These are phyloP conservation scores for Psilocybe mexicana DNA, from an alignment of 1,284 basidiomycete genomes.

Conservation along the genomic window DNA sequence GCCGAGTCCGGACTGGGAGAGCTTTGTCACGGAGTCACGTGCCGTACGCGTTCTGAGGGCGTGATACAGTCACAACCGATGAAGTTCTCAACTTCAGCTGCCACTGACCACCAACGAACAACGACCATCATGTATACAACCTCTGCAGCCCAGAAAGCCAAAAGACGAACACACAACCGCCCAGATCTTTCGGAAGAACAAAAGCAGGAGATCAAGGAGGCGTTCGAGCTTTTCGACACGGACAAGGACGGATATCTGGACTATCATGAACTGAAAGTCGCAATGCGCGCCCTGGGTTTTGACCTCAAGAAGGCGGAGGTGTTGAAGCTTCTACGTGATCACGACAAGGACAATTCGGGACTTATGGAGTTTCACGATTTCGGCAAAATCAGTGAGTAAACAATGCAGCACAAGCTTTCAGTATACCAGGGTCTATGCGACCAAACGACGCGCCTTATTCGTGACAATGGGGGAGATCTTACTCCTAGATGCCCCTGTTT, in stretches of 20 bases:
- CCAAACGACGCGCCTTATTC: conserved; percentile 8
- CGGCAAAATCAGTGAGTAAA: conserved; percentile 88
- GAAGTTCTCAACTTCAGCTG: conserved; percentile 1
- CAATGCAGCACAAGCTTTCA: conserved; percentile 7
- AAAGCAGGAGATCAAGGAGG: conserved; percentile 97
- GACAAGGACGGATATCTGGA: conserved; percentile 98
- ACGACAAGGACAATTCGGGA: conserved; percentile 89
- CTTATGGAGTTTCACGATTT: conserved; percentile 96
- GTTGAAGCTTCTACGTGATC: conserved; percentile 89
- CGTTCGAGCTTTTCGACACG: conserved; percentile 98
- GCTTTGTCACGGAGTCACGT: conserved; percentile 18
- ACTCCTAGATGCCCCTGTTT: not conserved
- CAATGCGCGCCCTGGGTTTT: conserved; percentile 97
- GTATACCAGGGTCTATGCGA: not conserved
- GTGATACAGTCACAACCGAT: conserved; percentile 16
- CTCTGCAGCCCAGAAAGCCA: conserved; percentile 72
- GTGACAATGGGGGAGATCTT: not conserved
- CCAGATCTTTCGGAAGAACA: conserved; percentile 93
- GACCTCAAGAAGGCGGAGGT: conserved; percentile 99
- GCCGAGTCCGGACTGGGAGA: not conserved
- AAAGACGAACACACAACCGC: conserved; percentile 67
- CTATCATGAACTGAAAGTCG: conserved; percentile 99
- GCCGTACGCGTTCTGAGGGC: conserved; percentile 14
- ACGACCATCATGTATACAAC: conserved; percentile 60
- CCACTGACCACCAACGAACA: conserved; percentile 11